Conservation (phyloP, 2,329 filamentous ascomycete species). For the Diaporthe batatas region DNA sequence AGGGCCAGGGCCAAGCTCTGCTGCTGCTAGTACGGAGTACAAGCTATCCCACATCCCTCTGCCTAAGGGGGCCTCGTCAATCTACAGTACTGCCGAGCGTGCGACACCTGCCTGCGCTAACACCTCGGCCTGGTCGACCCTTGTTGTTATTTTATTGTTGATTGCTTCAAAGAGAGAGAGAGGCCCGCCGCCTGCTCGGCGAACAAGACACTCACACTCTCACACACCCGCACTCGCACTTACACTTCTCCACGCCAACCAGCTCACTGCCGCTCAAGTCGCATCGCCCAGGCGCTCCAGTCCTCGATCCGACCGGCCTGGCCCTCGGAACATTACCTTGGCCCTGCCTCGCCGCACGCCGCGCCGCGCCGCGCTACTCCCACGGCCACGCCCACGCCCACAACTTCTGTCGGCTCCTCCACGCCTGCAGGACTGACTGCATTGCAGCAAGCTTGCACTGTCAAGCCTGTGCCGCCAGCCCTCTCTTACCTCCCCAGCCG, state of each 20-base stretch:
- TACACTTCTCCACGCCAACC: slow-evolving; percentile 11
- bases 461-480: slow-evolving; percentile 33
- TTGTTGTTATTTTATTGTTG: slow-evolving; percentile 13
- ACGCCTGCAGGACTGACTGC: neutral
- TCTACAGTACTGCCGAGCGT: slow-evolving; percentile 16
- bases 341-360: slow-evolving; percentile 14
- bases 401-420: slow-evolving; percentile 23
- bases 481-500: neutral
- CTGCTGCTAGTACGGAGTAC: slow-evolving; percentile 17
- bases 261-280: neutral
- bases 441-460: slow-evolving; percentile 1
- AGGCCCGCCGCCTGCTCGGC: slow-evolving; percentile 18
- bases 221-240: no score
- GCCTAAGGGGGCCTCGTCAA: slow-evolving; percentile 5
- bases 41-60: neutral
- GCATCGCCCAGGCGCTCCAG: slow-evolving; percentile 1
- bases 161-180: neutral
- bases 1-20: neutral
- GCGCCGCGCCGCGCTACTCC: slow-evolving; percentile 16
- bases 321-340: slow-evolving; percentile 32
- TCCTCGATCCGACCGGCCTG: slow-evolving; percentile 29
- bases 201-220: slow-evolving; percentile 9
- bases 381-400: slow-evolving; percentile 16
- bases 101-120: slow-evolving; percentile 12
- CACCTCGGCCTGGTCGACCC: slow-evolving; percentile 28